Percentiles rank a stretch among this genome's conserved stretches.
Conservation (phyloP, 352 stramenopile species). For the Phytophthora sp. region DNA sequence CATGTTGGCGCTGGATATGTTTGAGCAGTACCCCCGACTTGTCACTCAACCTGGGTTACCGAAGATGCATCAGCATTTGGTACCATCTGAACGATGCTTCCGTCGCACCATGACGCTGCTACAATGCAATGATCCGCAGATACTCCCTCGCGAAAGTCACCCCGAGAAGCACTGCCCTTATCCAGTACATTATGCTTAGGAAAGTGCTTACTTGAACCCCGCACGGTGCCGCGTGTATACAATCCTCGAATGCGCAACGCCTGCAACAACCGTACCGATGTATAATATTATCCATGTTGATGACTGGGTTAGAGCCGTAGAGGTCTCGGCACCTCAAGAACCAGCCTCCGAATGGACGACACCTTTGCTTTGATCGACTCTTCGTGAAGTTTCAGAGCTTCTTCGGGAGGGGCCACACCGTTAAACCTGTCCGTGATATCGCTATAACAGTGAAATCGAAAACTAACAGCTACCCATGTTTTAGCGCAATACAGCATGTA, state of each 20-base stretch:
- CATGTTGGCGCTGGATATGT: constrained; percentile 8
- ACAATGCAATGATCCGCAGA: constrained; percentile 19
- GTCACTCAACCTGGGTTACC: constrained; percentile 16
- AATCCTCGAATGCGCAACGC: constrained; percentile 20
- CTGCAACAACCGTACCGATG: constrained; percentile 31
- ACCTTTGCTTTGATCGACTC: background rate
- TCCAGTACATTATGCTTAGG: too few species aligned
- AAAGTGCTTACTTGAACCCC: constrained; percentile 29
- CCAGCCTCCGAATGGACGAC: constrained; percentile 20
- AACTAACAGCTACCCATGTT: constrained; percentile 35
- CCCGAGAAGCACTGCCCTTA: constrained; percentile 3
- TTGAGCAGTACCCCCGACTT: background rate
- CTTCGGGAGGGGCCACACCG: constrained; percentile 2
- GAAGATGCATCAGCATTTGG: constrained; percentile 33
- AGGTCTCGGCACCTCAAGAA: constrained; percentile 28
- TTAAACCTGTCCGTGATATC: constrained; percentile 25
- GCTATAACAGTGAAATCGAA: constrained; percentile 34
- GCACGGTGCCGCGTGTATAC: constrained; percentile 28
- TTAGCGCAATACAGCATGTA: constrained; percentile 4
- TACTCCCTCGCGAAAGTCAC: constrained; percentile 13
- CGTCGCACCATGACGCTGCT: constrained; percentile 32
- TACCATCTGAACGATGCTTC: constrained; percentile 30
- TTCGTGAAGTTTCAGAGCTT: background rate
- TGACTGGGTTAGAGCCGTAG: constrained; percentile 24
- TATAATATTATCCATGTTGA: constrained; percentile 43